phyloP scores from a whole-genome alignment of 1,284 basidiomycete species.

The Ceratobasidium theobromae region DNA sequence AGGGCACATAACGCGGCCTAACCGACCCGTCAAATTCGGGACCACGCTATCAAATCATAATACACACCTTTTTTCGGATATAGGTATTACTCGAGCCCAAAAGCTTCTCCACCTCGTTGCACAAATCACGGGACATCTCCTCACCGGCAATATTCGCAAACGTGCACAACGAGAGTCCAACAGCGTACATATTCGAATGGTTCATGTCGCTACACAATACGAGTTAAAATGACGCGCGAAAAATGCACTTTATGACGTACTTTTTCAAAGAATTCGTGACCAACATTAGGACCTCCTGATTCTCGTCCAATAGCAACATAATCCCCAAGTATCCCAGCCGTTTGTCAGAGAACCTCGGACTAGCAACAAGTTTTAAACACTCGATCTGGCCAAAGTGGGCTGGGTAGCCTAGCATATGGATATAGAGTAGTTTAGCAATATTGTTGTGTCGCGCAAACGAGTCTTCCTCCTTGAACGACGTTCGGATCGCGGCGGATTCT shows the following conservation, averaged over 20 bases:
- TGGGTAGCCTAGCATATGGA: conserved; percentile 99
- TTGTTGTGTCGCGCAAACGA: conserved; percentile 93
- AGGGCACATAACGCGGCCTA: conserved; percentile 97
- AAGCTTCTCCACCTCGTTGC: conserved; percentile 97
- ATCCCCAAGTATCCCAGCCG: conserved; percentile 96
- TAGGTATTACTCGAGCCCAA: conserved; percentile 98
- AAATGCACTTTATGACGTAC: conserved; percentile 53
- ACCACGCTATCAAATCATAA: neutral
- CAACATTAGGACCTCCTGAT: conserved; percentile 94
- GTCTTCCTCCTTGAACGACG: conserved; percentile 97
- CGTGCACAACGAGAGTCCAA: conserved; percentile 95
- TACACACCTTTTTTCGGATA: conserved; percentile 91
- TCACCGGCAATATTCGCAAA: conserved; percentile 99
- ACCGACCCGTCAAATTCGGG: conserved; percentile 22
- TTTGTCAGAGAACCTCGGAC: conserved; percentile 96
- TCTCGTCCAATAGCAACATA: conserved; percentile 97
- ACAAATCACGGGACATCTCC: conserved; percentile 96
- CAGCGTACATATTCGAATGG: conserved; percentile 98
- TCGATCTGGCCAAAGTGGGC: conserved; percentile 99
- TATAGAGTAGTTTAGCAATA: conserved; percentile 97
- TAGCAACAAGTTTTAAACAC: conserved; percentile 98
- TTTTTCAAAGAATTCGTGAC: conserved; percentile 99
- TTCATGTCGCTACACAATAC: conserved; percentile 88
- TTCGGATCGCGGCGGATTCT: conserved; percentile 96
- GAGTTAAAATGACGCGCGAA: conserved; percentile 16